These are phyloP conservation scores for baker's yeast (Saccharomyces cerevisiae) DNA, from an alignment of 805 yeast genomes.

Conservation along the genomic window DNA sequence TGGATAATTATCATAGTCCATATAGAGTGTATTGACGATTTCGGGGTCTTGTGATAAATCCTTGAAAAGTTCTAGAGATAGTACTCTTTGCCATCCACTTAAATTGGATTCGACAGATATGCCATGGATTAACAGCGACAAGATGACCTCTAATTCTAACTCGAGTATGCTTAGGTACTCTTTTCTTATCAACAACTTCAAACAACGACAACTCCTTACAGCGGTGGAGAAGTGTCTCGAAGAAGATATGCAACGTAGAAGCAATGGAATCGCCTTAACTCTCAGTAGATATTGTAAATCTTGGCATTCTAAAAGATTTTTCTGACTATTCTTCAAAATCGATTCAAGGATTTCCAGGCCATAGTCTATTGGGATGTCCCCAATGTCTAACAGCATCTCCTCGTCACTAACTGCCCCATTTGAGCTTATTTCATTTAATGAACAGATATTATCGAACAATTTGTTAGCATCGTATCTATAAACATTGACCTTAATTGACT, in stretches of 20 bases:
- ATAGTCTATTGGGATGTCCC: conserved; percentile 50
- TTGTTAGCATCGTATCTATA: conserved; percentile 62
- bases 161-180: conserved; percentile 56
- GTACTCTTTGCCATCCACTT: conserved; percentile 63
- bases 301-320: conserved; percentile 44
- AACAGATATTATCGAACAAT: conserved; percentile 66
- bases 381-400: conserved; percentile 46
- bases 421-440: conserved; percentile 24
- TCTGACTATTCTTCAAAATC: conserved; percentile 55
- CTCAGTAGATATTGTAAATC: conserved; percentile 64
- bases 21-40: conserved; percentile 44
- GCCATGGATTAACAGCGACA: conserved; percentile 68
- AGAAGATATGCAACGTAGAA: conserved; percentile 57
- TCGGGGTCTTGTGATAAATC: conserved; percentile 50
- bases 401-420: conserved; percentile 43
- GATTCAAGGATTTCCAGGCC: conserved; percentile 82
- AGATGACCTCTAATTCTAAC: conserved; percentile 73
- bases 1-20: conserved; percentile 49
- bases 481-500: conserved; percentile 37
- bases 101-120: conserved; percentile 47
- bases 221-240: conserved; percentile 55
- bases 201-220: conserved; percentile 67
- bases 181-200: conserved; percentile 48
- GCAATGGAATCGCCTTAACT: conserved; percentile 63
- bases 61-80: conserved; percentile 66